A percentile compares a stretch with the other conserved stretches of the same genome.
These are phyloP conservation scores for Triadica sebifera DNA, from an alignment of 345 rosid species.

Conservation along the genomic window DNA sequence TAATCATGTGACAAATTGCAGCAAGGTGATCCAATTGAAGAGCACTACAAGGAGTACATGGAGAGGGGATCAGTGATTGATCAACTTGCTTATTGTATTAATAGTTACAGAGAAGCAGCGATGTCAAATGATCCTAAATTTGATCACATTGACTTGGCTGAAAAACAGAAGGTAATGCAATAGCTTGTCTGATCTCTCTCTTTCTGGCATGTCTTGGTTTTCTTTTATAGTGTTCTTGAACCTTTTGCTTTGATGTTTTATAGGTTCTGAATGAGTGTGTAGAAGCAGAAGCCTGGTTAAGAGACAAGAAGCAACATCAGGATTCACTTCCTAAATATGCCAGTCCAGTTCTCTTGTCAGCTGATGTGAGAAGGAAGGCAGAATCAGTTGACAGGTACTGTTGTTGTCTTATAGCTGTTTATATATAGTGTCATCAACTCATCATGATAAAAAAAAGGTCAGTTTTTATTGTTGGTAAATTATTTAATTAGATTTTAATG, in stretches of 20 bases:
- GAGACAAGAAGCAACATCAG: constrained; percentile 79
- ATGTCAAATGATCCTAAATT: constrained; percentile 75
- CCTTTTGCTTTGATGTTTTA: not conserved
- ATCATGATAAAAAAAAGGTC: not conserved
- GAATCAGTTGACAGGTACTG: constrained; percentile 76
- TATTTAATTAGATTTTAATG: not conserved
- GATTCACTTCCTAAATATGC: constrained; percentile 77
- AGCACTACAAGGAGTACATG: constrained; percentile 64
- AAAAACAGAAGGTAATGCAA: constrained; percentile 87
- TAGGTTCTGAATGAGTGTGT: constrained; percentile 85
- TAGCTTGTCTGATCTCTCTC: not conserved
- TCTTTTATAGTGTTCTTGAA: not conserved
- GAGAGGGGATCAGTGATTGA: constrained; percentile 76
- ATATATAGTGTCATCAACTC: too few species aligned
- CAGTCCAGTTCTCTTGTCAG: constrained; percentile 66
- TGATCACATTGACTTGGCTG: constrained; percentile 86
- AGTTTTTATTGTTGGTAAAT: not conserved
- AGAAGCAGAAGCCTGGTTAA: constrained; percentile 85
- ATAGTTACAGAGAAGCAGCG: constrained; percentile 90
- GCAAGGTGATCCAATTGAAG: constrained; percentile 92
- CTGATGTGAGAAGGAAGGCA: constrained; percentile 72
- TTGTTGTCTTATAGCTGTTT: not conserved
- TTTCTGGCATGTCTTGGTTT: not conserved
- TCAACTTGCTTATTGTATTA: constrained; percentile 67
- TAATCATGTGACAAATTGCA: constrained; percentile 29